Percentiles rank a stretch among this genome's conserved stretches.
These are phyloP conservation scores for Penicillium robsamsonii DNA, from an alignment of 495 filamentous ascomycete genomes.

Conservation along the genomic window DNA sequence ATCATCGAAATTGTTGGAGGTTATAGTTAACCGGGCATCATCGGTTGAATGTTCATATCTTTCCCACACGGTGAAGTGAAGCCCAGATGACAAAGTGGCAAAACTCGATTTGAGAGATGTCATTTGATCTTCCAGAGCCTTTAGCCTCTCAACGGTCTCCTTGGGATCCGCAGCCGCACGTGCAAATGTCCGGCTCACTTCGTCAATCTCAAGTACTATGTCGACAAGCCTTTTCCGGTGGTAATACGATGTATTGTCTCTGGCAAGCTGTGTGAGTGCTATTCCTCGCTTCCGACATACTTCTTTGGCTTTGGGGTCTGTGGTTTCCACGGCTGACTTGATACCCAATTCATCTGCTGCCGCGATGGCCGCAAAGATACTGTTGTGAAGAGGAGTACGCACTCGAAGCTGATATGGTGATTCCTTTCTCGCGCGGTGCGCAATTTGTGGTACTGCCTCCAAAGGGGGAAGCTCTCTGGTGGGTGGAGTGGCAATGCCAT, in stretches of 20 bases:
- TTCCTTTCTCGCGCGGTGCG: slow-evolving; percentile 10
- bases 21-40: slow-evolving; percentile 21
- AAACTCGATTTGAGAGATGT: slow-evolving; percentile 8
- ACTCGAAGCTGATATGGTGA: slow-evolving; percentile 24
- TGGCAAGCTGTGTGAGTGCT: slow-evolving; percentile 27
- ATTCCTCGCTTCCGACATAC: neutral
- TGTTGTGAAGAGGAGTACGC: slow-evolving; percentile 19
- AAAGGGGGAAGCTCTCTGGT: slow-evolving; percentile 32
- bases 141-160: slow-evolving; percentile 29
- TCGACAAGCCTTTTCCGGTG: slow-evolving; percentile 28
- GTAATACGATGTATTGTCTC: slow-evolving; percentile 27
- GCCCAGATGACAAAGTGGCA: slow-evolving; percentile 7
- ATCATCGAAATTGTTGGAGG: slow-evolving; percentile 32
- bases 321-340: neutral
- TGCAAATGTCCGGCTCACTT: slow-evolving; percentile 29
- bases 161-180: slow-evolving; percentile 32
- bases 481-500: slow-evolving; percentile 36
- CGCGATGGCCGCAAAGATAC: slow-evolving; percentile 11
- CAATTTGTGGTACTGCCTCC: slow-evolving; percentile 23
- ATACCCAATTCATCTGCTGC: neutral
- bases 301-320: neutral
- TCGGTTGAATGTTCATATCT: slow-evolving; percentile 20
- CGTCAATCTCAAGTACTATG: slow-evolving; percentile 28
- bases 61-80: slow-evolving; percentile 22
- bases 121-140: slow-evolving; percentile 28